Base-by-base conservation (phyloP, 495 filamentous ascomycete genomes). In the Neurospora sublineolata region DNA sequence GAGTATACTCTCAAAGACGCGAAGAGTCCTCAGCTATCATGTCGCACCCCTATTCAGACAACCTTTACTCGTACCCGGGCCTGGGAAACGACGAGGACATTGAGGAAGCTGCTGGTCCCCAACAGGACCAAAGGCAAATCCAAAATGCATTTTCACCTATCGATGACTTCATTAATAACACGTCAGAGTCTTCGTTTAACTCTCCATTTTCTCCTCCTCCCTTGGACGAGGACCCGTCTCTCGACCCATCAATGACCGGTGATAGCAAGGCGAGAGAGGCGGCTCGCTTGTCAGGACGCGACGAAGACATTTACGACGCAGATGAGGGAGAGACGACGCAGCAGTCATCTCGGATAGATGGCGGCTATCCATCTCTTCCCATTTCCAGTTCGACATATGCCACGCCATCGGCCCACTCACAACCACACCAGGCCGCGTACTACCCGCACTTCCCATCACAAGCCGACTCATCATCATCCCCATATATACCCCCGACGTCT, bases 201-300 rank as follows among this genome's bases (percentile, higher is more conserved):
- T 64, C 52, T 64, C 52, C 52, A 16, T 64, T 64, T 64, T 64
- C 52, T 10, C 52, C 27, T 8, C 52, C 52, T 8, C 23, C 12
- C 12, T 18, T 64, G 52, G 27, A 33, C 14, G 52, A 64, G 27
- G 52, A 64, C 52, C 52, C 52, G 27, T 64, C 52, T 33, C 27
- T 64, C 12, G 52, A 64, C 37, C 75, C 73, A 73, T 75, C 76
- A 44, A 77, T 69, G 37, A 76, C 73, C 0, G 76, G 75, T 44
- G 80, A 81, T 68, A 79, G 79, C 70, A 85, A 85, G 76, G 81
- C 82, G 16, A 72, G 75, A 27, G 81, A 85, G 72, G 80, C 79
- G 6, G 76, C 77, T 2, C 74, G 78, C 52, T 64, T 64, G 12
- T 33, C 52, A 8, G 52, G 52, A 33, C 27, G 52, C 27, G 27